Evolutionary conservation across 2,329 filamentous ascomycete genomes (phyloP).

Genomic region (Fusarium stilboides): DNA sequence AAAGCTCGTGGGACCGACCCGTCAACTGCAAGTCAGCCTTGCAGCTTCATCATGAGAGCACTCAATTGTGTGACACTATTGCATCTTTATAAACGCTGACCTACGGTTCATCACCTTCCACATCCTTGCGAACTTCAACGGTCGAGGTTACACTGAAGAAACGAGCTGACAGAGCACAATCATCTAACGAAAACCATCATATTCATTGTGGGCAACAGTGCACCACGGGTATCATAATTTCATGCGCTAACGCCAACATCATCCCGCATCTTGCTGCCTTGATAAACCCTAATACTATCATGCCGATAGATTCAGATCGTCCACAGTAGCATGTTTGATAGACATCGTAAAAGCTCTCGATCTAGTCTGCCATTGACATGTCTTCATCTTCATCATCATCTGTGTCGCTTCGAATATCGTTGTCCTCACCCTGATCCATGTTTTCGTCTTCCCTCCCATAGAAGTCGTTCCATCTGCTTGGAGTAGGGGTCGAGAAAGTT

Average conservation of each 20-base stretch:
- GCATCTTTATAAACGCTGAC: background rate
- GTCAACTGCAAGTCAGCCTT: conserved; percentile 11
- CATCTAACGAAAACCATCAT: conserved; percentile 14
- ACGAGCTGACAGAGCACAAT: background rate
- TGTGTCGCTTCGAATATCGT: conserved; percentile 43
- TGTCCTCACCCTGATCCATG: conserved; percentile 49
- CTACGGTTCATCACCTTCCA: too few species aligned
- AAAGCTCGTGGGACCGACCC: conserved; percentile 27
- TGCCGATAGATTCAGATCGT: background rate
- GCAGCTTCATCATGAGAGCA: conserved; percentile 12
- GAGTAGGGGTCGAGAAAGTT: conserved; percentile 55
- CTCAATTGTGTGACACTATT: background rate
- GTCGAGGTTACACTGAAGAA: background rate
- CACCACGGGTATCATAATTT: conserved; percentile 48
- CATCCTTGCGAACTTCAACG: background rate
- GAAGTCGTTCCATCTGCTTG: conserved; percentile 55
- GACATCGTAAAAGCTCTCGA: background rate
- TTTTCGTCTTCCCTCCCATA: conserved; percentile 46
- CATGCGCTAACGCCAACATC: conserved; percentile 24
- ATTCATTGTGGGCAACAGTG: conserved; percentile 27
- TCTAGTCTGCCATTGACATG: conserved; percentile 46
- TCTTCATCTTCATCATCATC: conserved; percentile 51
- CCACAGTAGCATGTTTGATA: background rate
- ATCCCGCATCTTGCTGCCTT: conserved; percentile 1
- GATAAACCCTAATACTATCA: background rate